Evolutionary conservation across 768 basidiomycete genomes (phyloP), one percentile per base, ranked within the genome.

Genomic region (Ramaria sp.): DNA sequence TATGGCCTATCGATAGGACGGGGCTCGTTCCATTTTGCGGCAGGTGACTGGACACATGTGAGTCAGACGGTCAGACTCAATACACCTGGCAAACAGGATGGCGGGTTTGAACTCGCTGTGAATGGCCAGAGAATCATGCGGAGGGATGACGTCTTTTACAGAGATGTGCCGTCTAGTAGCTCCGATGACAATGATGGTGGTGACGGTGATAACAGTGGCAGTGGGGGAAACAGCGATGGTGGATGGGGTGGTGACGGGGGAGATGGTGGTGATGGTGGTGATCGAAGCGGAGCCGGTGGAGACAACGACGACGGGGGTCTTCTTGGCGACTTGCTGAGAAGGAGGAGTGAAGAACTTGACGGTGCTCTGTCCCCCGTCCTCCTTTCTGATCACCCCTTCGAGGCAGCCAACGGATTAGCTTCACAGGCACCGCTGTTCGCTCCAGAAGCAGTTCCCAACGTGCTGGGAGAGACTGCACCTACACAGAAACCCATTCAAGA

Each of bases 61-160:
- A 56, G 60, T 20, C 64, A 66, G 53, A 58, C 61, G 24, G 57
- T 66, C 24, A 63, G 56, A 60, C 48, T 66, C 16, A 66, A 66
- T 50, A 61, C 61, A 2, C 58, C 59, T 15, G 65, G 65, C 4
- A 25, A 56, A n/a, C 58, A 60, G 42, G 59, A 65, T 58, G 65
- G 65, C 9, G 64, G 60, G 20, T 60, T 66, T 55, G 64, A 66
- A 52, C 57, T 66, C 53, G 61, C 60, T 55, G 53, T 61, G 30
- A 59, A 62, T 36, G 64, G 65, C 2, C 28, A 61, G 25, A 36
- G 59, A 30, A 59, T 63, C 24, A 93, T 94, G 91, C 93, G 85
- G 84, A 72, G 85, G 37, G 61, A 65, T 12, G 68, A 85, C 56
- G 67, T 88, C 0, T 79, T 77, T 58, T 88, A 87, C 63, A 76